Percentiles rank a stretch among this genome's conserved stretches.
These are phyloP conservation scores for Coemansia nantahalensis DNA, from an alignment of 192 early-diverging fungal species.

Conservation along the genomic window DNA sequence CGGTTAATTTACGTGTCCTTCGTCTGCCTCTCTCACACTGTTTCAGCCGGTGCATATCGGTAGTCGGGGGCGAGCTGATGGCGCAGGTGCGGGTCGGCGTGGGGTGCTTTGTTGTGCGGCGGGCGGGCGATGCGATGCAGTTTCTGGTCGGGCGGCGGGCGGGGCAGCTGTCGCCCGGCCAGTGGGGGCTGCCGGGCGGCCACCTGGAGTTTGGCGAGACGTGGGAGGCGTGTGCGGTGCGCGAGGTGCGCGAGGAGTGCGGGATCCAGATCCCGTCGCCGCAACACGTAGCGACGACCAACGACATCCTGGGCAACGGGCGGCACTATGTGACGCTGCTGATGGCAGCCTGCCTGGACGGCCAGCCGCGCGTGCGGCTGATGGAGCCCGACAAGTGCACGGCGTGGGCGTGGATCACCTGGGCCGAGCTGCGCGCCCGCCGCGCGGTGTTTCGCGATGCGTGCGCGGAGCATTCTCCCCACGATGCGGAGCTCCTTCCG, in stretches of 20 bases:
- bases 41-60: too few species aligned
- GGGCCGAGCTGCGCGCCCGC: constrained; percentile 4
- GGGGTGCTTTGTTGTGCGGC: constrained; percentile 37
- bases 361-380: background rate
- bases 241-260: constrained; percentile 16
- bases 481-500: too few species aligned
- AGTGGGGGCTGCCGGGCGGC: constrained; percentile 18
- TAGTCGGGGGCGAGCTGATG: too few species aligned
- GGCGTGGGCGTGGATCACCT: constrained; percentile 15
- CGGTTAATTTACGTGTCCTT: too few species aligned
- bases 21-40: too few species aligned
- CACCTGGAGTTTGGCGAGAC: constrained; percentile 18
- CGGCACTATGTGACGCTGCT: constrained; percentile 14
- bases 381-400: constrained; percentile 22
- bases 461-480: constrained; percentile 1
- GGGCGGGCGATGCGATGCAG: constrained; percentile 10
- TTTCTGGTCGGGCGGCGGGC: constrained; percentile 10
- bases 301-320: constrained; percentile 1
- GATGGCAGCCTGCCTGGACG: background rate
- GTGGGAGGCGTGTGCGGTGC: constrained; percentile 8
- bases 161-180: constrained; percentile 14
- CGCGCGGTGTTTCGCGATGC: constrained; percentile 11
- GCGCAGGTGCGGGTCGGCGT: too few species aligned
- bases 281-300: constrained; percentile 1
- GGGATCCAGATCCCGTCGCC: background rate